Base-by-base conservation (phyloP, 2,329 filamentous ascomycete species). In the Neopestalotiopsis clavispora region DNA sequence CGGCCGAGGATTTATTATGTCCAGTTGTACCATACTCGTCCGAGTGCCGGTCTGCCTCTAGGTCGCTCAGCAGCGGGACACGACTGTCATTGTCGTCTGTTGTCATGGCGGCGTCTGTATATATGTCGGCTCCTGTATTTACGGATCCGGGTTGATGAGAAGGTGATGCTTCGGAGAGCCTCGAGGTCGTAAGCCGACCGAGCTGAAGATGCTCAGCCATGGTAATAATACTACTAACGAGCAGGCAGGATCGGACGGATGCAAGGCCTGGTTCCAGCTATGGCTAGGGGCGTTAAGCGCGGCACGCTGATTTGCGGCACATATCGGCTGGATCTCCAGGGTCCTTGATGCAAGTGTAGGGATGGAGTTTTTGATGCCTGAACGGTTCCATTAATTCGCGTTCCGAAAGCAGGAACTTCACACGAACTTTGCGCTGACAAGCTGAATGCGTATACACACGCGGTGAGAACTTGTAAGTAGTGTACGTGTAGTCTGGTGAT, bases 21-120 rank as follows among this genome's bases (percentile, higher is more conserved):
- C 71, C 71, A 58, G 71, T 68, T 58, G 76, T 75, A 45, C 76
- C 76, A 58, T 77, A 78, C 12, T 71, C 69, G 64, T 67, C 49
- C 20, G 67, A 63, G 9, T 56, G 13, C 38, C 57, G 20, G n/a
- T 68, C 60, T n/a, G 58, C 14, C 12, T 42, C 49, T 14, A 30
- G 23, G 5, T 49, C 20, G 52, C 49, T 40, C 42, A 68, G 61
- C 7, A 68, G 67, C 17, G 67, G 67, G 10, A 45, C 60, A 30
- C 45, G 67, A 32, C 60, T 68, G 32, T 68, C 67, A 20, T 17
- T 59, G 12, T 59, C 65, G n/a, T 59, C 49, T 42, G 45, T 49
- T 42, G 45, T 49, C 45, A 52, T 52, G 45, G n/a, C 45, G 6
- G 59, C 23, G 23, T 17, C 17, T 34, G n/a, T 40, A 13, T 38